Evolutionary conservation across 345 rosid species (phyloP).

Genomic region (Odontarrhena argentea): DNA sequence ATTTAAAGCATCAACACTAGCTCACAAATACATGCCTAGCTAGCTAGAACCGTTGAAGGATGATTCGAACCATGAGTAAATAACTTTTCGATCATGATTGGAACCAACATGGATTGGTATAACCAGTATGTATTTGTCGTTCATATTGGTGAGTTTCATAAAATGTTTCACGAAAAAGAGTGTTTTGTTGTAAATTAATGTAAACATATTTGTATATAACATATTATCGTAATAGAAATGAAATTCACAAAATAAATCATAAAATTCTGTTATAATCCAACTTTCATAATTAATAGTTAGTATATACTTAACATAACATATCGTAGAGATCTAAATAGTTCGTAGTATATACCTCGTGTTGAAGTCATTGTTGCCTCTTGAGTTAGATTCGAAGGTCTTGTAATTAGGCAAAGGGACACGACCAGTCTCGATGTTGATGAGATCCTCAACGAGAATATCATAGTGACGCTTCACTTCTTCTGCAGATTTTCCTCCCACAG

Average conservation of each 20-base stretch:
- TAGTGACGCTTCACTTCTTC: slow-evolving; percentile 92
- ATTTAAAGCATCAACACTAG: too few relatives aligned
- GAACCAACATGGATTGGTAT: too few relatives aligned
- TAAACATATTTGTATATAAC: not conserved
- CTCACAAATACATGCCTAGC: too few relatives aligned
- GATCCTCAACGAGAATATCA: slow-evolving; percentile 76
- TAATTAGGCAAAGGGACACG: slow-evolving; percentile 75
- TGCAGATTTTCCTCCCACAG: slow-evolving; percentile 75
- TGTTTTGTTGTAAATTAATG: too few relatives aligned
- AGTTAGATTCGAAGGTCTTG: slow-evolving; percentile 43
- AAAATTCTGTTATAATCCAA: not conserved
- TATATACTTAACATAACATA: too few relatives aligned
- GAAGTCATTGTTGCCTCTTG: slow-evolving; percentile 43
- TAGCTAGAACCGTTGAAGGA: too few relatives aligned
- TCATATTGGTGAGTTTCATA: not conserved
- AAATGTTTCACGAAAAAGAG: not conserved
- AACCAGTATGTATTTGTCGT: not conserved
- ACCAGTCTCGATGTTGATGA: slow-evolving; percentile 71
- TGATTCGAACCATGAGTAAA: too few relatives aligned
- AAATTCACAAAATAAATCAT: not conserved
- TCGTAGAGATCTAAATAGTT: too few relatives aligned
- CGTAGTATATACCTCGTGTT: slow-evolving; percentile 44
- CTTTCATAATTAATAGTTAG: not conserved
- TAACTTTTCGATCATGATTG: too few relatives aligned
- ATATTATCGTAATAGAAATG: not conserved